Base-by-base conservation (phyloP, 495 filamentous ascomycete species). In the Ramalina peruviana region DNA sequence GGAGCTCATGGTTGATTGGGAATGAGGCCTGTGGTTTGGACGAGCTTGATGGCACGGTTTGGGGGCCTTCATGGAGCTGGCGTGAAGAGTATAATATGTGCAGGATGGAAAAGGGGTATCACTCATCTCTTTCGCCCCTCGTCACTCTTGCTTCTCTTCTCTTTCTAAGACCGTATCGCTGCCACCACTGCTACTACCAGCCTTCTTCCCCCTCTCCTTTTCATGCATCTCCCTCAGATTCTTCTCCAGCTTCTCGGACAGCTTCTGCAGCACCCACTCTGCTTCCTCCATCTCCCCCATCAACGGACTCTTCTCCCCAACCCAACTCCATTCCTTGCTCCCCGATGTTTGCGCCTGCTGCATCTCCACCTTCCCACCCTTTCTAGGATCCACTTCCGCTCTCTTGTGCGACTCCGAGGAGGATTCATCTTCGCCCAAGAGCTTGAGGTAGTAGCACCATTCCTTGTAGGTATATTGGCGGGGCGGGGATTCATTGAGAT, bases 361-460 rank as follows among this genome's bases (percentile, higher is more conserved):
- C 40, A 57, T 67, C 10, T 65, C 59, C 36, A 64, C 62, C 54
- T 66, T 49, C 10, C 45, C 26, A 26, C 59, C 54, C 12, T 33
- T 43, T 30, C 51, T 40, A 9, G 58, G 30, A 4, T 51, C 46
- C 43, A 58, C 43, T n/a, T 57, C 49, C 4, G 60, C 54, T 41
- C 42, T 48, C 40, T 60, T 46, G 49, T 66, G 66, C 17, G 36
- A 33, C 11, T 54, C 46, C 9, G 55, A 6, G 12, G 62, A 60
- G 25, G 62, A 63, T 58, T 82, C 79, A 56, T 89, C 74, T 60
- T 86, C 77, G 15, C 85, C 86, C 15, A 90, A 72, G 3, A 94
- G 71, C 21, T 72, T 72, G 17, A 94, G 73, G 58, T 80, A 93
- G 66, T 80, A 86, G 9, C 79, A 77, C 88, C 88, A 94, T 60